A percentile compares a stretch with the other conserved stretches of the same genome.
Conservation (phyloP, 805 yeast genomes). For the Suhomyces faveliae region DNA sequence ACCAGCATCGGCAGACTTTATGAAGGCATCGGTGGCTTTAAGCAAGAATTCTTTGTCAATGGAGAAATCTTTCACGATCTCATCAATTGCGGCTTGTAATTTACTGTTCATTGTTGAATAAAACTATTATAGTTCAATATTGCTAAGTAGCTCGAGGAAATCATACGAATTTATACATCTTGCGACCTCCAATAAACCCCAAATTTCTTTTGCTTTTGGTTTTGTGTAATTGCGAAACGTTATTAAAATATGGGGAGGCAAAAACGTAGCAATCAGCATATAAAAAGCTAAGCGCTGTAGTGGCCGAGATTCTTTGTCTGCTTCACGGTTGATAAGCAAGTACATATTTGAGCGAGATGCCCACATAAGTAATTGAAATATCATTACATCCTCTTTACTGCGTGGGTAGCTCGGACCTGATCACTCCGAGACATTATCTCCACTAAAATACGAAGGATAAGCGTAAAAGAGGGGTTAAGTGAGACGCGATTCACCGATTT, state of each 20-base stretch:
- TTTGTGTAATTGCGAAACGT: background rate
- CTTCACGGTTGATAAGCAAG: background rate
- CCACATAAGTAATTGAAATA: background rate
- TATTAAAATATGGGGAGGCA: background rate
- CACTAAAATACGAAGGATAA: background rate
- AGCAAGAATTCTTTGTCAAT: slow-evolving; percentile 43
- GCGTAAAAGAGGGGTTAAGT: background rate
- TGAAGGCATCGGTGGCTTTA: slow-evolving; percentile 54
- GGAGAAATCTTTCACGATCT: slow-evolving; percentile 40
- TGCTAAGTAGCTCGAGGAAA: background rate
- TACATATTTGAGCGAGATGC: background rate
- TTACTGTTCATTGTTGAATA: slow-evolving; percentile 15
- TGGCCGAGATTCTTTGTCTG: background rate
- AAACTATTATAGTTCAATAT: background rate
- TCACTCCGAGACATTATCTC: background rate
- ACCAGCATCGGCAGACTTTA: slow-evolving; percentile 61
- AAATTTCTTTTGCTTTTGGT: background rate
- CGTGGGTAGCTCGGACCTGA: background rate
- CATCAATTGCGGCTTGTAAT: slow-evolving; percentile 26
- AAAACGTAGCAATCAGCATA: background rate
- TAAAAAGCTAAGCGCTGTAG: background rate
- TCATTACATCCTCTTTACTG: background rate
- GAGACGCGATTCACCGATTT: background rate
- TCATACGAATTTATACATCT: background rate
- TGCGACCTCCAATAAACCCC: background rate